Evolutionary conservation across 371 early-diverging fungal genomes (phyloP).

Genomic region (Phascolomyces articulosus): DNA sequence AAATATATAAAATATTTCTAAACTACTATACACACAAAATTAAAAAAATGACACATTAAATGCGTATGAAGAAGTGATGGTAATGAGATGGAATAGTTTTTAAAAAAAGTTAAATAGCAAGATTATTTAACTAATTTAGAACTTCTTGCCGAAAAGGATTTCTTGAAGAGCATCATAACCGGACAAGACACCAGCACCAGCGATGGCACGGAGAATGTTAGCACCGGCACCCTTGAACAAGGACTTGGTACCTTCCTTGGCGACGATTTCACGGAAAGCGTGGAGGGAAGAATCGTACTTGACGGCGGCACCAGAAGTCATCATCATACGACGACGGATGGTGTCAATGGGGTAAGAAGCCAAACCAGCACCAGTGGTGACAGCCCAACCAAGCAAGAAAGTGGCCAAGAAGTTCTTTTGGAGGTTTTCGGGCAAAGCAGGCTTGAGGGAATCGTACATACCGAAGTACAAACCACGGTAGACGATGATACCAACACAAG

Average conservation of each 20-base stretch:
- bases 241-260: conserved; percentile 71
- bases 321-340: conserved; percentile 89
- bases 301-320: conserved; percentile 79
- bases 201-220: conserved; percentile 81
- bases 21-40: too few species aligned
- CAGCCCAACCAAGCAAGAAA: conserved; percentile 74
- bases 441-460: conserved; percentile 81
- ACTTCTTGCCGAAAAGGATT: conserved; percentile 60
- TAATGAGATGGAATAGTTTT: too few species aligned
- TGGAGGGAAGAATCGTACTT: conserved; percentile 75
- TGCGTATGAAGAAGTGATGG: too few species aligned
- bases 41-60: too few species aligned
- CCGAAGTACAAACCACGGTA: conserved; percentile 87
- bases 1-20: too few species aligned
- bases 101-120: too few species aligned
- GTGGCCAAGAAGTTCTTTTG: conserved; percentile 64
- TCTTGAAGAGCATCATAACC: conserved; percentile 74
- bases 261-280: conserved; percentile 71
- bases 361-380: conserved; percentile 74
- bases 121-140: not conserved
- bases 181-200: conserved; percentile 79
- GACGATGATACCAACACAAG: conserved; percentile 77
- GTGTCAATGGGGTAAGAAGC: conserved; percentile 90
- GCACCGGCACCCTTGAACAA: conserved; percentile 89
- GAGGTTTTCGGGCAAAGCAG: conserved; percentile 56